Conservation (phyloP, 768 basidiomycete genomes). For the Russula ochroleuca region DNA sequence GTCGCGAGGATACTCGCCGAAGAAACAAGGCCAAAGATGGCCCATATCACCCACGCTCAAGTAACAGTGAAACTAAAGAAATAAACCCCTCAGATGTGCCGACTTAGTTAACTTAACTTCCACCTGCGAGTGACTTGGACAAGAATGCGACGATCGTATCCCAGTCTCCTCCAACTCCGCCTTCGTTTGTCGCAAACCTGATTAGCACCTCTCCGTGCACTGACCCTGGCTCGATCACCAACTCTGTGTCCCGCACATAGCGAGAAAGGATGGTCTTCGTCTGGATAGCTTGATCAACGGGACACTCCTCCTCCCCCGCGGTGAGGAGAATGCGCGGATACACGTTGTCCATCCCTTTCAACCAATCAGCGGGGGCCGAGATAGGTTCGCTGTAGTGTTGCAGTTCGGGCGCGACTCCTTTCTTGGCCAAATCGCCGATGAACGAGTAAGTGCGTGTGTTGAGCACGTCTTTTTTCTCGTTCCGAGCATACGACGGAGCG, state of each 20-base stretch:
- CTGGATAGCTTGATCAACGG: constrained; percentile 1
- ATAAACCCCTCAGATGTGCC: not conserved
- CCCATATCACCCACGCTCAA: not conserved
- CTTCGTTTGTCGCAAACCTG: constrained; percentile 2
- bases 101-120: not conserved
- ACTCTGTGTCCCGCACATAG: constrained; percentile 4
- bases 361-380: not conserved
- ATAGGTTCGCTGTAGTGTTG: not conserved
- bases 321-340: constrained; percentile 1
- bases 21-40: not conserved
- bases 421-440: not conserved
- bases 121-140: not conserved
- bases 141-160: constrained; percentile 2
- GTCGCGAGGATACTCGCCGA: too few relatives aligned
- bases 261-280: not conserved
- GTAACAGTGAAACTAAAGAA: not conserved
- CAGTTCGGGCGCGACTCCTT: not conserved
- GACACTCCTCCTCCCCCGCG: not conserved
- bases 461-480: not conserved
- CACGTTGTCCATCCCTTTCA: constrained; percentile 3
- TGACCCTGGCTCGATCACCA: not conserved
- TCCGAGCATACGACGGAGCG: constrained; percentile 5
- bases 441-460: not conserved
- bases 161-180: constrained; percentile 4
- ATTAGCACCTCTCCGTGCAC: constrained; percentile 9